Evolutionary conservation across 768 basidiomycete genomes (phyloP).

Genomic region (Hysterangium stoloniferum): DNA sequence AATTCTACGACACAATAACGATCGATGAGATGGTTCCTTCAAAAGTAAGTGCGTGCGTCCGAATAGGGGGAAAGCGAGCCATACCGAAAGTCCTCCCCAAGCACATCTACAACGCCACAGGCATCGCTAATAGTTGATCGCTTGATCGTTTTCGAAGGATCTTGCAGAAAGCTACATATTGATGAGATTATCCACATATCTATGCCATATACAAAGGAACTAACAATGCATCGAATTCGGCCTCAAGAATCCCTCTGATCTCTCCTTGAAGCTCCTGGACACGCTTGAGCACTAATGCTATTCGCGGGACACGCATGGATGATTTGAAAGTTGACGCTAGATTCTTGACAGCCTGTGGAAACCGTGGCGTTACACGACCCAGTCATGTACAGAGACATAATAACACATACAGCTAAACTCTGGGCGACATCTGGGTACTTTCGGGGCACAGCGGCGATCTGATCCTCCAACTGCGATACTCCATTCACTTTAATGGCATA

Average conservation of each 20-base stretch:
- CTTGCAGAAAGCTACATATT: slow-evolving; percentile 64
- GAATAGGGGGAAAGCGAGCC: no score
- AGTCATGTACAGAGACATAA: not conserved
- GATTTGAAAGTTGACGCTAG: slow-evolving; percentile 75
- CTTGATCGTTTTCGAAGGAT: slow-evolving; percentile 60
- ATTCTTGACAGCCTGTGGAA: slow-evolving; percentile 73
- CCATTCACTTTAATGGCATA: slow-evolving; percentile 55
- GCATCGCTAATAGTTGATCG: slow-evolving; percentile 66
- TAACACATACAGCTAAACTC: slow-evolving; percentile 57
- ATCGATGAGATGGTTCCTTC: slow-evolving; percentile 61
- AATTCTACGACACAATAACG: slow-evolving; percentile 86
- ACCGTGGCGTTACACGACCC: slow-evolving; percentile 1
- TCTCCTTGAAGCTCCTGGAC: slow-evolving; percentile 80
- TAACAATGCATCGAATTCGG: slow-evolving; percentile 89
- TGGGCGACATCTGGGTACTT: slow-evolving; percentile 80
- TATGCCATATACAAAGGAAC: slow-evolving; percentile 23
- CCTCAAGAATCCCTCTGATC: slow-evolving; percentile 71
- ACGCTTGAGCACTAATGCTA: slow-evolving; percentile 69
- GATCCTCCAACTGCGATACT: slow-evolving; percentile 70
- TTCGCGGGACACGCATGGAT: slow-evolving; percentile 66
- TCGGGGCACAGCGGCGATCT: slow-evolving; percentile 52
- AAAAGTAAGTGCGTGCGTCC: not conserved
- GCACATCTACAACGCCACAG: slow-evolving; percentile 81
- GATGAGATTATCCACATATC: not conserved
- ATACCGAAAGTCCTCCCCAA: slow-evolving; percentile 75